Evolutionary conservation across 2,329 filamentous ascomycete genomes (phyloP).

Genomic region (Bipolaris gigantea): DNA sequence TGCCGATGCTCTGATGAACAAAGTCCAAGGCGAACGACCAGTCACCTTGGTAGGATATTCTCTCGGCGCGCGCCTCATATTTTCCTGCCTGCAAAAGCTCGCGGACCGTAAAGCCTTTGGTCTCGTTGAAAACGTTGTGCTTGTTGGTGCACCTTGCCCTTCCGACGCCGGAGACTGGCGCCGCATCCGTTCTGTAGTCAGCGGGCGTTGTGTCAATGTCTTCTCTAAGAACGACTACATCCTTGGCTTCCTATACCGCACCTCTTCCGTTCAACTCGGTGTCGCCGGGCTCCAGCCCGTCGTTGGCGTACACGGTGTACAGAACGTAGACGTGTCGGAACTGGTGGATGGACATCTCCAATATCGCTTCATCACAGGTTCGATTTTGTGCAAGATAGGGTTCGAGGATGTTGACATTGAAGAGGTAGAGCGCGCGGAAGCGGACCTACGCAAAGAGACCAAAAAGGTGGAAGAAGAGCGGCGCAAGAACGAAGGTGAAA

Average conservation of each 20-base stretch:
- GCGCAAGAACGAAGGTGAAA: conserved; percentile 26
- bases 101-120: conserved; percentile 81
- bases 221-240: conserved; percentile 87
- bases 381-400: conserved; percentile 55
- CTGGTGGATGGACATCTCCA: conserved; percentile 55
- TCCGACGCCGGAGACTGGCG: conserved; percentile 74
- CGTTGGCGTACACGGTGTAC: conserved; percentile 65
- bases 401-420: conserved; percentile 56
- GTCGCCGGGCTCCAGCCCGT: conserved; percentile 81
- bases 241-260: conserved; percentile 82
- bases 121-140: conserved; percentile 76
- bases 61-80: conserved; percentile 79
- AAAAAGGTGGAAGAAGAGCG: conserved; percentile 17
- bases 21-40: conserved; percentile 77
- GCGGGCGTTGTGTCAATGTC: conserved; percentile 82
- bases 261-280: conserved; percentile 78
- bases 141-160: conserved; percentile 80
- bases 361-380: conserved; percentile 56
- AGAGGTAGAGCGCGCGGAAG: conserved; percentile 52
- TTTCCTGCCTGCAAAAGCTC: conserved; percentile 74
- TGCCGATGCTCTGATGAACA: conserved; percentile 80
- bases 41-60: conserved; percentile 83
- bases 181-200: conserved; percentile 73
- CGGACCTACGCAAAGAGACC: conserved; percentile 49
- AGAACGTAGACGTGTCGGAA: conserved; percentile 58